Evolutionary conservation across 2,329 filamentous ascomycete genomes (phyloP), one percentile per base, ranked within the genome.

Genomic region (Microdochium paspali): DNA sequence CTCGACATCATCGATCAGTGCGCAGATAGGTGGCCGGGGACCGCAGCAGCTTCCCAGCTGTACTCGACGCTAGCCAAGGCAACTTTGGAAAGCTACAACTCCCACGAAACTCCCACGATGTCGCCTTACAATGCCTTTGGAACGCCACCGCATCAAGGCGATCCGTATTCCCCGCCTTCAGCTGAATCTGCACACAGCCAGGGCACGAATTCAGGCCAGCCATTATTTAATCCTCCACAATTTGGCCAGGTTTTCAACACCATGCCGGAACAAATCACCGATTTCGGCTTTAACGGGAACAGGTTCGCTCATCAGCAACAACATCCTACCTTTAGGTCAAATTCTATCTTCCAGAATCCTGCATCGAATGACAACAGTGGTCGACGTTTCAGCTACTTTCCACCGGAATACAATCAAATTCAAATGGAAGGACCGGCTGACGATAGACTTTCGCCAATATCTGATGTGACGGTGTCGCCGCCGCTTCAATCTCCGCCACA

Each of bases 11-110:
- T 97, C 50, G 77, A 84, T 49, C 79, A 85, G 48, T 90, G 88
- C 49, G 85, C 87, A 0, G 86, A 91, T 58, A 78, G 90, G 50
- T 97, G 93, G 93, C 93, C 93, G 1, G 93, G 91, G 10, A 90
- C 91, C 2, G 79, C 83, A 32, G 86, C 89, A 15, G 90, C 90
- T 3, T 82, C 88, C 10, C 81, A 93, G 56, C 77, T 97, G 12
- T 97, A 96, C 61, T 75, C 79, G n/a, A 90, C 88, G 53, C 80
- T 98, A 45, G 84, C 91, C 44, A 80, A 79, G 49, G 90, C 90
- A 12, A 95, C 90, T 58, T 72, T 97, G 58, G 90, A 88, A 62
- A 90, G 89, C 56, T 98, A 95, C 65, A 84, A 90, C 52, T 78
- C 70, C 7, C 72, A 73, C 23, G 69, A 76, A 40, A 65, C 59